Evolutionary conservation across 177 flowering plant species (phyloP).

Genomic region (Viscum album): DNA sequence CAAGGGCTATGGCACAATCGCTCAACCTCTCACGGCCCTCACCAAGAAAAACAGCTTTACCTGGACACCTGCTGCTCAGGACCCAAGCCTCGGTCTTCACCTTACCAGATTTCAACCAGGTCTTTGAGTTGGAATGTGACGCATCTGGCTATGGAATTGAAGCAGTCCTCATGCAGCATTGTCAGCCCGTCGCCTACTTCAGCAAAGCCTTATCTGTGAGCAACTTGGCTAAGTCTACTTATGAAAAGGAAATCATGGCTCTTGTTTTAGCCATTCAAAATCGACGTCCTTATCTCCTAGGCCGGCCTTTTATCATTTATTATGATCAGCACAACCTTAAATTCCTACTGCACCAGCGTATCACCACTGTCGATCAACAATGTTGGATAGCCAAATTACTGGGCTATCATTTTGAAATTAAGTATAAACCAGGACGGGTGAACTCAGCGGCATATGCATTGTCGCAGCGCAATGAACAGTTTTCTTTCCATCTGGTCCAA

Average conservation of each 20-base stretch:
- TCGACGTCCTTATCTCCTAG: not conserved
- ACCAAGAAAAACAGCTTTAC: not conserved
- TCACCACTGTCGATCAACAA: too few relatives aligned
- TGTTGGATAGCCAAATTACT: too few relatives aligned
- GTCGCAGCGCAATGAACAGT: too few relatives aligned
- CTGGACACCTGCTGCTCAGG: not conserved
- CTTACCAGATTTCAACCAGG: not conserved
- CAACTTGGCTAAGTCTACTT: not conserved
- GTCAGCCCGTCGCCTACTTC: not conserved
- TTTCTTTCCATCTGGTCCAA: too few relatives aligned
- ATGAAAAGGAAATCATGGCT: constrained; percentile 10
- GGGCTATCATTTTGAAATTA: too few relatives aligned
- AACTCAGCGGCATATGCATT: too few relatives aligned
- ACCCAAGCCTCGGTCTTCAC: not conserved
- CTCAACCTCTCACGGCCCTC: not conserved
- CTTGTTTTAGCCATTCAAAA: not conserved
- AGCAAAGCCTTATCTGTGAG: not conserved
- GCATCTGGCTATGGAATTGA: constrained; percentile 6
- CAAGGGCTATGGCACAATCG: not conserved
- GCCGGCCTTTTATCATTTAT: not conserved
- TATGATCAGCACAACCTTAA: not conserved
- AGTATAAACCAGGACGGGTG: too few relatives aligned
- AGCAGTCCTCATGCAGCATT: constrained; percentile 6
- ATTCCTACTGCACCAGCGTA: not conserved
- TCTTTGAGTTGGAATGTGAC: not conserved